A percentile compares a stretch with the other conserved stretches of the same genome.
phyloP scores from a whole-genome alignment of 805 yeast genomes.

The Brettanomyces sp. region DNA sequence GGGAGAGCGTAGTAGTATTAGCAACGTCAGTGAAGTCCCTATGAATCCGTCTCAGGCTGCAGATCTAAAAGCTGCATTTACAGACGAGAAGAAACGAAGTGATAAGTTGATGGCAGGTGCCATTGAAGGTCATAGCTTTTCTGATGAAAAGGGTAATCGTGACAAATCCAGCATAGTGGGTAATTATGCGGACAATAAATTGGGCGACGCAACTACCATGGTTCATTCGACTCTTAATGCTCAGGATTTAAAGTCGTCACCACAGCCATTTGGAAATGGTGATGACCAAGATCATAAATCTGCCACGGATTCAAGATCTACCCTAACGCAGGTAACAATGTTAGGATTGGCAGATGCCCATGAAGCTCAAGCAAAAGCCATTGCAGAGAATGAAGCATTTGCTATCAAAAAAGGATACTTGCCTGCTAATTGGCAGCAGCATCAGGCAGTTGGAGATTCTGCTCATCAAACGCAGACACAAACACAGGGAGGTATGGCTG shows the following conservation, averaged over 20 bases:
- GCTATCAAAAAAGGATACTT: neutral
- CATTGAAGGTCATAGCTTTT: neutral
- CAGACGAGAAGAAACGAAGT: neutral
- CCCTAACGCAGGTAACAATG: neutral
- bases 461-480: conserved; percentile 2
- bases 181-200: no score
- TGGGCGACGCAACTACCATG: no score
- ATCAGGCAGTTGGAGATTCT: neutral
- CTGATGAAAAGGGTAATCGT: neutral
- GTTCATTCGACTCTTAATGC: no score
- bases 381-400: conserved; percentile 2
- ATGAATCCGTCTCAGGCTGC: conserved; percentile 57
- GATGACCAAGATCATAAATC: no score
- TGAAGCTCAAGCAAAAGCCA: conserved; percentile 1
- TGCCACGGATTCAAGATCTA: no score
- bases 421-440: neutral
- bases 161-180: neutral
- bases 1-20: conserved; percentile 5
- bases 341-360: neutral
- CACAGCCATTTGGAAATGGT: no score
- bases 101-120: neutral
- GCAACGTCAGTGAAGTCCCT: conserved; percentile 6
- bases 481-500: neutral
- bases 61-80: conserved; percentile 40
- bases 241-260: no score